Percentiles rank a stretch among this genome's conserved stretches.
Conservation (phyloP, 2,329 filamentous ascomycete species). For the Zymoseptoria pseudotritici region DNA sequence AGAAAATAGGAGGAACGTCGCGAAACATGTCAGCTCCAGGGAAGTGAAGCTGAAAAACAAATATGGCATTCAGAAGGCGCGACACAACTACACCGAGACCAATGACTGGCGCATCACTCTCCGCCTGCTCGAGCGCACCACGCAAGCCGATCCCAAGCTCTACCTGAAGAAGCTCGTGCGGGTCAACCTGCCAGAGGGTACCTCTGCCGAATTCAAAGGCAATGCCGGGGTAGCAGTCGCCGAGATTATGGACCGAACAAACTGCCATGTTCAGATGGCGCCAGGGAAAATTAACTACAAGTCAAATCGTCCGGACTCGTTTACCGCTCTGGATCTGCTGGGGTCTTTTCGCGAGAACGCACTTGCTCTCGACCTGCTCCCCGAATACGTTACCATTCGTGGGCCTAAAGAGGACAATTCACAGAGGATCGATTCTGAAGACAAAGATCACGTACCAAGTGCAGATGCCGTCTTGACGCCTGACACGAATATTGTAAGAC, state of each 20-base stretch:
- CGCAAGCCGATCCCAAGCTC: slow-evolving; percentile 3
- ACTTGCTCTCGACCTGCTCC: slow-evolving; percentile 7
- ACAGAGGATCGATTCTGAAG: neutral
- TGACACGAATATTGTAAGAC: neutral
- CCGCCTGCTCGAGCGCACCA: slow-evolving; percentile 12
- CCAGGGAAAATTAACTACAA: neutral
- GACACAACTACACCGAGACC: neutral
- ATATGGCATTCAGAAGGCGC: slow-evolving; percentile 4
- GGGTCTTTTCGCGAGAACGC: slow-evolving; percentile 16
- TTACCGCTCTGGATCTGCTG: slow-evolving; percentile 16
- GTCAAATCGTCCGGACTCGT: slow-evolving; percentile 1
- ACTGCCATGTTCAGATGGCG: slow-evolving; percentile 21
- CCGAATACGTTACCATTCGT: slow-evolving; percentile 1
- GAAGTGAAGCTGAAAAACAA: neutral
- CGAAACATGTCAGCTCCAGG: neutral
- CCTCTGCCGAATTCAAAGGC: slow-evolving; percentile 14
- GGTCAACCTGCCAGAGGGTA: slow-evolving; percentile 15
- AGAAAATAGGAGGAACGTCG: neutral
- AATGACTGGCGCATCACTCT: slow-evolving; percentile 13
- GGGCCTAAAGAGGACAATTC: neutral
- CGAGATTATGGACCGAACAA: slow-evolving; percentile 26
- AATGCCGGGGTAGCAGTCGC: slow-evolving; percentile 15
- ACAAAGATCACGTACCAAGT: neutral
- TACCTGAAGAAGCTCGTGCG: slow-evolving; percentile 17
- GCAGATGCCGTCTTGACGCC: neutral